Conservation (phyloP, 1,139 yeast genomes). For the Martiniozyma asiatica region DNA sequence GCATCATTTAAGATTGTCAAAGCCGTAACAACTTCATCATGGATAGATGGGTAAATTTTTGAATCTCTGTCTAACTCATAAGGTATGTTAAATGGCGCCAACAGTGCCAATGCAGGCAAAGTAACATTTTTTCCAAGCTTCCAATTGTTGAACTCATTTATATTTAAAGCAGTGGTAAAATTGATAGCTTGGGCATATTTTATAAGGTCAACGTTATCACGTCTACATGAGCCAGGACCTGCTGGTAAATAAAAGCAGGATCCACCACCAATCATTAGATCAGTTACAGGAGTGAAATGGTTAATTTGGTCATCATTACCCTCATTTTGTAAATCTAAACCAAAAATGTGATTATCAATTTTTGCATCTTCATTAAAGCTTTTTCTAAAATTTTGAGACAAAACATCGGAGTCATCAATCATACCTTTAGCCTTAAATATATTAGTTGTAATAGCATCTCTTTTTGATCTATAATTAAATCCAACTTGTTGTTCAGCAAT, state of each 20-base stretch:
- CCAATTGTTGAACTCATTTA: conserved; percentile 41
- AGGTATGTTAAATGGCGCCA: conserved; percentile 67
- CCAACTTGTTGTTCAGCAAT: conserved; percentile 84
- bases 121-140: conserved; percentile 46
- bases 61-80: conserved; percentile 65
- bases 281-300: conserved; percentile 65
- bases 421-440: no score
- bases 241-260: conserved; percentile 64
- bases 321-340: no score
- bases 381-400: no score
- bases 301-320: no score
- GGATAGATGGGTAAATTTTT: conserved; percentile 52
- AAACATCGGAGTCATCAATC: no score
- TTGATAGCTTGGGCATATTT: conserved; percentile 45
- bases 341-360: no score
- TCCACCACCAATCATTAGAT: conserved; percentile 83
- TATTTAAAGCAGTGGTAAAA: conserved; percentile 56
- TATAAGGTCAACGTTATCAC: conserved; percentile 52
- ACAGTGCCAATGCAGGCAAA: conserved; percentile 60
- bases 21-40: conserved; percentile 64
- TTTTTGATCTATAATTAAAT: conserved; percentile 36
- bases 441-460: no score
- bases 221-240: conserved; percentile 42
- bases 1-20: conserved; percentile 52
- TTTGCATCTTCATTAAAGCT: no score